These are phyloP conservation scores for Trichophaea hybrida DNA, from an alignment of 2,329 filamentous ascomycete species.

Conservation along the genomic window DNA sequence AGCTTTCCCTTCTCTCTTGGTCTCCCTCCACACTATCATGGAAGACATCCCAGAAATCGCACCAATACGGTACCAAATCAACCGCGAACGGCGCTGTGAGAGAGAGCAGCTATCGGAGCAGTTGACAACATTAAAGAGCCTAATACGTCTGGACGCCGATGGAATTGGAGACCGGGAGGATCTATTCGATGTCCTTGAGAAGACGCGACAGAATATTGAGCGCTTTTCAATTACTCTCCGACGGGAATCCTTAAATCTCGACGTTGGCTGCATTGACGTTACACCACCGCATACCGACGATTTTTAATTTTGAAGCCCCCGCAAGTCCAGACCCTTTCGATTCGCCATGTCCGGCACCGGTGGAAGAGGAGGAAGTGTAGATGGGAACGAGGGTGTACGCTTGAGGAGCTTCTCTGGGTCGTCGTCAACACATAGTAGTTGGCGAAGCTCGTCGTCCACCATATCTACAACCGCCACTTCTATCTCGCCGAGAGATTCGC, in stretches of 20 bases:
- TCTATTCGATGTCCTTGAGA: conserved; percentile 6
- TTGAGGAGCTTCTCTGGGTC: neutral
- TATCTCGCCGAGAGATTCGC: neutral
- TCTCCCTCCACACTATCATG: neutral
- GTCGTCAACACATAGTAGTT: neutral
- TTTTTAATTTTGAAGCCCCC: neutral
- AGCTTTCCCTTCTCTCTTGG: neutral
- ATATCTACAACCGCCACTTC: neutral
- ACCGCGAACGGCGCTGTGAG: neutral
- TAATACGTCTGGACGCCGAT: conserved; percentile 22
- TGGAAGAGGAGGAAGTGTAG: neutral
- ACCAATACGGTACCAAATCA: neutral
- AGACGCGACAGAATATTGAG: neutral
- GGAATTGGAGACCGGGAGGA: conserved; percentile 22
- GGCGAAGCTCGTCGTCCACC: neutral
- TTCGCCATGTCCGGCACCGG: neutral
- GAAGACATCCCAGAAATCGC: neutral
- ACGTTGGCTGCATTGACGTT: neutral
- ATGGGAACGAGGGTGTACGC: neutral
- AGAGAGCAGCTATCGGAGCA: conserved; percentile 19
- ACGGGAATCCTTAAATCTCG: neutral
- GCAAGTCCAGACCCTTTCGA: neutral
- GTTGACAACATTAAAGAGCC: conserved; percentile 19
- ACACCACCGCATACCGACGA: neutral
- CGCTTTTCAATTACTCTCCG: neutral